Base-by-base conservation (phyloP, 2,329 filamentous ascomycete species). In the Colletotrichum sp. region DNA sequence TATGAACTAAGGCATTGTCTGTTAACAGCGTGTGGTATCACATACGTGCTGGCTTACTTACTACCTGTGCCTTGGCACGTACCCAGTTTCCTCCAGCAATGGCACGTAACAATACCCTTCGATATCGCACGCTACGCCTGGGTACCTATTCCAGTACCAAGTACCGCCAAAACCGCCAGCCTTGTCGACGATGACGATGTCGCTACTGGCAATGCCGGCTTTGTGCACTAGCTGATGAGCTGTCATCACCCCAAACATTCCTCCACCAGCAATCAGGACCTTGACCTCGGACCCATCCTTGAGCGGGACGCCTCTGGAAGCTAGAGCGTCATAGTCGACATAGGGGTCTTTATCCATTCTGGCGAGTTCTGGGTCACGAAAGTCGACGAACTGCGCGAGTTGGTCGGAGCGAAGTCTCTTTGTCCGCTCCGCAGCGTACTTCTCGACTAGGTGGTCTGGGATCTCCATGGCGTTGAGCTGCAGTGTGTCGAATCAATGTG, bases 71-170 rank as follows among this genome's bases (percentile, higher is more conserved):
- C 26, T 60, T 6, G 75, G 72, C 18, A 75, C 14, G 39, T 77
- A 65, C 5, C 73, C 68, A 7, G 73, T 77, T n/a, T 77, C 72
- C 21, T 72, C 72, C 14, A 72, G 65, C 7, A 77, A 59, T 7
- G 72, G 75, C 7, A 77, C 14, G 52, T 76, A 77, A 4, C 57
- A 16, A 28, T 75, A 77, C 4, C 89, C 36, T 59, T 93, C 91
- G 4, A 92, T 83, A 78, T 93, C 91, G 79, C 91, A 93, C 77
- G 85, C 84, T 13, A 88, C 78, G 0, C 87, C 88, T 1, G 88
- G 87, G 71, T 88, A 90, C 0, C 86, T 81, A 71, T 89, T 89
- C 86, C 88, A 89, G 74, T 87, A 88, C 88, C 88, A 90, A 0
- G 87, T 89, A 8, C 88, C 88, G 3, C 88, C 88, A 24, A 88